Base-by-base conservation (phyloP, 1,284 basidiomycete species). In the Cryptococcus sp. region DNA sequence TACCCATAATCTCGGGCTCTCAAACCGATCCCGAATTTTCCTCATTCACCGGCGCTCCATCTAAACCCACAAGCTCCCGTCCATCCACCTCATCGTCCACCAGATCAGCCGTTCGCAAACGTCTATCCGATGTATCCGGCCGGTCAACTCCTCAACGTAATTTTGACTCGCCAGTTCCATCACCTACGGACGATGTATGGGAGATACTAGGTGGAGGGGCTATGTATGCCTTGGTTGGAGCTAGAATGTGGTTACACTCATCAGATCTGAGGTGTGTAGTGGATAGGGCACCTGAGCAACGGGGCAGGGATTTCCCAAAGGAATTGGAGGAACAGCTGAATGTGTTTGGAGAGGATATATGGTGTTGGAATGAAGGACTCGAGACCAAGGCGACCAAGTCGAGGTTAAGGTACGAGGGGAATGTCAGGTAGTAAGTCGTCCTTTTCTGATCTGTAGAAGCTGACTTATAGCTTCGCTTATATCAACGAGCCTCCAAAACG, bases 161-260 rank as follows among this genome's bases (percentile, higher is more conserved):
- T 16, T 55, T 64, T 39, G 47, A 52, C 36, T 39, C 36, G 16
- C 53, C 51, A 19, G 16, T 32, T 9, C 48, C 53, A 4, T 9
- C 48, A 3, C 48, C 48, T n/a, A 53, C 50, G 16, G 31, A 54
- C 9, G 45, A 55, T 3, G 36, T 54, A 5, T 57, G 45, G 41
- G 56, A 57, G 46, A 58, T 59, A 46, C 45, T 73, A 1, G 71
- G 69, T 32, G 71, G 71, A n/a, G 69, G 67, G 10, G 69, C 55
- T 0, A 53, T 72, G 21, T 72, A 66, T 55, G 61, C 64, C 1
- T 55, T 72, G 2, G 50, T 70, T 14, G 71, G 71, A 2, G 68
- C 67, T 0, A 52, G 69, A 14, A 50, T 72, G 14, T 73, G 65
- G 62, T 44, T 70, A 3, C 47, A 59, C 2, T 46, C 66, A 1